Base-by-base conservation (phyloP, 176 grass and related monocot genomes). In the Areca catechu region DNA sequence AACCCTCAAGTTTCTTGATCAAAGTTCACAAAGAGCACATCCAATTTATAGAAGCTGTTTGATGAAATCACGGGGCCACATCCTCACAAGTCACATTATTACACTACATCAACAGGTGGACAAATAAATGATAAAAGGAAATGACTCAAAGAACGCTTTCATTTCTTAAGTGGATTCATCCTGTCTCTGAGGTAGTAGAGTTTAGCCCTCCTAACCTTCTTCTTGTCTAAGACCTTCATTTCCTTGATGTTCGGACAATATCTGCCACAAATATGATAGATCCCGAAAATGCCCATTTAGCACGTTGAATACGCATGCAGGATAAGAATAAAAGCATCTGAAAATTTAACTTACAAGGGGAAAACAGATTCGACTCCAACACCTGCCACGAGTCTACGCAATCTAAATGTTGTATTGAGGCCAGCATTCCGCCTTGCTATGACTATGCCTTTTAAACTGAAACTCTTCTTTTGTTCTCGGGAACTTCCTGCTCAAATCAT, bases 151-250 rank as follows among this genome's bases (percentile, higher is more conserved):
- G 6, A 63, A 20, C 43, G 2, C 92, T 47, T 48, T 90, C 43
- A 85, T 79, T 82, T 90, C 61, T 57, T 90, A 7, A 96, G 80
- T 49, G 86, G 56, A 58, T 96, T 96, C 86, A 96, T 80, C 77
- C 92, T 83, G 54, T 96, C 80, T 64, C 92, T 84, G 51, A 96
- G 80, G 72, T 96, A 96, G 47, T 96, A 90, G 72, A 90, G 80
- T 69, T 90, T 96, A 17, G 92, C 92, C 49, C 92, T 90, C 60
- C 74, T 77, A 23, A 88, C 83, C 68, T 80, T 90, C 77, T 88
- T 96, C 80, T 77, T 79, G 74, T 90, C 86, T 47, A 96, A 27
- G 68, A 96, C 74, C 80, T 90, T 84, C 54, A 95, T 83, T 76
- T 89, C 91, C 76, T 84, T 95, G 49, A 82, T 87, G 77, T 90